Evolutionary conservation across 2,329 filamentous ascomycete species (phyloP), one percentile per base, ranked within the genome.

Genomic region (Botrytis fabae): DNA sequence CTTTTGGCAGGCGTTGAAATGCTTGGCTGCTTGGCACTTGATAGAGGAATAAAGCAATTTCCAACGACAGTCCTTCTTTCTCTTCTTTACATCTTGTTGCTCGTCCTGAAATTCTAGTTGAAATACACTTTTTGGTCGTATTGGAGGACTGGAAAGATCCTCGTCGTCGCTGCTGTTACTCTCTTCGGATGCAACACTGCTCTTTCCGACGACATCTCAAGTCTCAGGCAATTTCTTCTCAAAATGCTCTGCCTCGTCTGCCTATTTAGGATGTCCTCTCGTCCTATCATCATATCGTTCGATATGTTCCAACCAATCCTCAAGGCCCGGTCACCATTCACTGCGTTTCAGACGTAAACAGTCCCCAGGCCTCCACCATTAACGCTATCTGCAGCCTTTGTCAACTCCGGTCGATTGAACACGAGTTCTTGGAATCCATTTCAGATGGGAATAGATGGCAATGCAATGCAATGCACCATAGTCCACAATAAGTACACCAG

Each of bases 1-100:
- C 2, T 32, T 32, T 32, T 28, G n/a, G 48, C 65, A 14, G 18
- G 28, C 35, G 14, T 42, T 18, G n/a, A 57, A 57, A 57, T 57
- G 35, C 48, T 59, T 44, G 48, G 65, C 65, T 25, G 65, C 65
- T 69, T 68, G 35, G 65, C 65, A 68, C 22, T 57, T 66, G n/a
- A n/a, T 4, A 14, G 10, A 3, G 16, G 35, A 40, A 40, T 68
- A 68, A 68, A 68, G 16, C n/a, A 42, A 42, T 25, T 69, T 57
- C 38, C 48, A 42, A 69, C 65, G 48, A 42, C 65, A 59, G 42
- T 40, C 46, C 9, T 10, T 20, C 9, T 46, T 66, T 51, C 14
- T 35, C 20, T 25, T 51, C 16, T 14, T 18, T 20, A n/a, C 48
- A n/a, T 22, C 59, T 8, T 38, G 22, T 18, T 42, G 14, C 35